phyloP scores from a whole-genome alignment of 768 basidiomycete genomes.

The Boletus reticulatus region DNA sequence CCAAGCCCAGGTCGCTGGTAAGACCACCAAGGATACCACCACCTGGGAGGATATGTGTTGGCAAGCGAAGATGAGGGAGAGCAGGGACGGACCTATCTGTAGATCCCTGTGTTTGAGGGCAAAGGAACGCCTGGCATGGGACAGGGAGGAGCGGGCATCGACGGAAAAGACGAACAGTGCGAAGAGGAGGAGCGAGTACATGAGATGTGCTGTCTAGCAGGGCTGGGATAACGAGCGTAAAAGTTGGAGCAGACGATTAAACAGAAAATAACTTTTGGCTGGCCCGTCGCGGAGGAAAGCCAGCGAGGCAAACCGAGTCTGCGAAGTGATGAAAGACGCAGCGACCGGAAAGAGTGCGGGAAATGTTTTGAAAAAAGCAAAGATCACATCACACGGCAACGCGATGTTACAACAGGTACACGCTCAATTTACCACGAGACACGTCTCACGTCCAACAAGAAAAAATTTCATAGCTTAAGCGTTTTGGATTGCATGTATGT shows the following conservation, averaged over 20 bases:
- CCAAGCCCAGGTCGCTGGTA: background rate
- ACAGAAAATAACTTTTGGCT: background rate
- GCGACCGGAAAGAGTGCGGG: constrained; percentile 5
- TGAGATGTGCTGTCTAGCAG: constrained; percentile 29
- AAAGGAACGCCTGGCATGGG: constrained; percentile 36
- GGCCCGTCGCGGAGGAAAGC: constrained; percentile 12
- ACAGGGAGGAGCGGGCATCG: constrained; percentile 41
- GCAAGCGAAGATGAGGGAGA: background rate
- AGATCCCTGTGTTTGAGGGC: constrained; percentile 21
- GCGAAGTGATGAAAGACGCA: constrained; percentile 11
- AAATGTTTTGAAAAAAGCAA: constrained; percentile 5
- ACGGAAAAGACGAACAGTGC: constrained; percentile 24
- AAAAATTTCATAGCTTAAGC: too few species aligned
- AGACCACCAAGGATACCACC: background rate
- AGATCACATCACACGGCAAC: constrained; percentile 20
- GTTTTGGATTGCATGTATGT: too few species aligned
- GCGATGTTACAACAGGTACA: too few species aligned
- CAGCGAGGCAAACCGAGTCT: constrained; percentile 2
- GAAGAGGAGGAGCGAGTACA: constrained; percentile 30
- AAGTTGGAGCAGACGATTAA: background rate
- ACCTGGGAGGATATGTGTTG: constrained; percentile 1
- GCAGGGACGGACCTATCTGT: constrained; percentile 8
- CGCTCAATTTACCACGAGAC: too few species aligned
- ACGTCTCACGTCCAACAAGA: too few species aligned
- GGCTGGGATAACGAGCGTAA: constrained; percentile 39